phyloP scores from a whole-genome alignment of 345 rosid genomes.

The Pugionium cornutum region DNA sequence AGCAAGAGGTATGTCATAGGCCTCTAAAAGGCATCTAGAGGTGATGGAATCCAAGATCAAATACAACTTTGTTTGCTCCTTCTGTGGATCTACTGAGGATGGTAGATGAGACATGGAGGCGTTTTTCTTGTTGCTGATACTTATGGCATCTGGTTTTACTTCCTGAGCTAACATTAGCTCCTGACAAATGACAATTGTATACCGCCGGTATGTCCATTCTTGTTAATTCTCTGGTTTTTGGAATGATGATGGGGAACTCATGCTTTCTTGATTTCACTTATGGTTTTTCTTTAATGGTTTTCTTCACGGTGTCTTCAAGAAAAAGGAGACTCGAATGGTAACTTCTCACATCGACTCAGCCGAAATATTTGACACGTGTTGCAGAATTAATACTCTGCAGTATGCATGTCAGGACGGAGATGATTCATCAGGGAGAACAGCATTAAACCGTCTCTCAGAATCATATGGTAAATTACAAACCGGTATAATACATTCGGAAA shows the following conservation, averaged over 20 bases:
- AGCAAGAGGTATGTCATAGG: slow-evolving; percentile 63
- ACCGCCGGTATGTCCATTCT: neutral
- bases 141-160: slow-evolving; percentile 71
- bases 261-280: slow-evolving; percentile 19
- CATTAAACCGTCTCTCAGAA: slow-evolving; percentile 56
- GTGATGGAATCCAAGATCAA: slow-evolving; percentile 77
- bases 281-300: neutral
- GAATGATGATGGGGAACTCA: neutral
- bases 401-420: slow-evolving; percentile 52
- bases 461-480: slow-evolving; percentile 23
- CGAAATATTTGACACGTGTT: slow-evolving; percentile 73
- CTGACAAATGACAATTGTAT: too few species aligned
- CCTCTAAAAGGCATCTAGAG: slow-evolving; percentile 37
- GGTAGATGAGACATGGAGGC: slow-evolving; percentile 92
- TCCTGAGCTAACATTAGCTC: slow-evolving; percentile 61
- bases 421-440: slow-evolving; percentile 66
- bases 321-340: slow-evolving; percentile 57
- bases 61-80: slow-evolving; percentile 74
- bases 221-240: neutral
- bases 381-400: slow-evolving; percentile 80
- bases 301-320: slow-evolving; percentile 63
- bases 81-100: slow-evolving; percentile 79
- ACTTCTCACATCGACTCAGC: slow-evolving; percentile 42
- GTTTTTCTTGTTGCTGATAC: slow-evolving; percentile 86
- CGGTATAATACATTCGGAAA: too few species aligned